phyloP scores from a whole-genome alignment of 2,329 filamentous ascomycete species.

The Trichoderma arundinaceum region DNA sequence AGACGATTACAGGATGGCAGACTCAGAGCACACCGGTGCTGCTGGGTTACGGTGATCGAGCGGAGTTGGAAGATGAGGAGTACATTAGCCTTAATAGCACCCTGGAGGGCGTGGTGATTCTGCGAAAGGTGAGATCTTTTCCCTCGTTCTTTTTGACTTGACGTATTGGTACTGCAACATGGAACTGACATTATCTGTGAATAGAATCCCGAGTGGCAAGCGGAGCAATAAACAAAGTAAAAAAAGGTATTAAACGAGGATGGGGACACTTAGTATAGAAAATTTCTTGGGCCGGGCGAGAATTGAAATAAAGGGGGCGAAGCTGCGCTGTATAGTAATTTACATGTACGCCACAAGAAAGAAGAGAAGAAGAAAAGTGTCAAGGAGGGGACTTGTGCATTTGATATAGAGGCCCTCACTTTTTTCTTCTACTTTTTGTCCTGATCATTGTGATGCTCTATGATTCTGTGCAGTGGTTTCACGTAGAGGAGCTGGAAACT shows the following conservation, averaged over 20 bases:
- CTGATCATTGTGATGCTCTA: neutral
- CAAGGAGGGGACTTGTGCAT: conserved; percentile 35
- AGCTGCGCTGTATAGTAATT: conserved; percentile 46
- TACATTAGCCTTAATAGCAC: conserved; percentile 91
- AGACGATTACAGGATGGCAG: conserved; percentile 99
- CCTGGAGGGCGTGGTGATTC: conserved; percentile 91
- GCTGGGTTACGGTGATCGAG: conserved; percentile 90
- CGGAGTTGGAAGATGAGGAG: conserved; percentile 96
- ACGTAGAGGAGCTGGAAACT: neutral
- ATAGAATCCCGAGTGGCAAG: conserved; percentile 51
- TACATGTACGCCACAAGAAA: conserved; percentile 36
- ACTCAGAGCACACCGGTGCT: conserved; percentile 99
- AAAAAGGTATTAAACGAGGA: conserved; percentile 16
- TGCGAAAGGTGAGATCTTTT: conserved; percentile 79
- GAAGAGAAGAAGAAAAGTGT: conserved; percentile 29
- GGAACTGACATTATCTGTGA: neutral
- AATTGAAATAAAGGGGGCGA: conserved; percentile 31
- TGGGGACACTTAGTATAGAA: conserved; percentile 20
- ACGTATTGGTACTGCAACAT: neutral
- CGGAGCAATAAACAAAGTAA: conserved; percentile 44
- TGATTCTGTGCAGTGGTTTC: neutral
- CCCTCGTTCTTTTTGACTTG: neutral
- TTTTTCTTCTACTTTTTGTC: neutral
- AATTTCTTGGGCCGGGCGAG: conserved; percentile 33
- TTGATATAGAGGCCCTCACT: conserved; percentile 40